A percentile compares a stretch with the other conserved stretches of the same genome.
phyloP scores from a whole-genome alignment of 305 asterid species.

The Fraxinus dipetala region DNA sequence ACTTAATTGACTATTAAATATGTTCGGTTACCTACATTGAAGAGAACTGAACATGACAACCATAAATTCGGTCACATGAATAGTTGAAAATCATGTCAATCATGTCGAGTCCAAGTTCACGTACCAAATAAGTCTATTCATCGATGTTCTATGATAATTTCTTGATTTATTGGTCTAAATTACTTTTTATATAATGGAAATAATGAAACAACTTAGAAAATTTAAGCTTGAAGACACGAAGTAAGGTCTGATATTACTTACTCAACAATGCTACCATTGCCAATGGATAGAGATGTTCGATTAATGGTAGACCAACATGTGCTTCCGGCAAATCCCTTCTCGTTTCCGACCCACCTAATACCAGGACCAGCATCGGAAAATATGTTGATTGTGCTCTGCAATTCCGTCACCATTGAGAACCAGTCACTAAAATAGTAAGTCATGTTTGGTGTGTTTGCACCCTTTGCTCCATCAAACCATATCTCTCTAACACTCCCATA shows the following conservation, averaged over 20 bases:
- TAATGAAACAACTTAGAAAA: background rate
- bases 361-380: constrained; percentile 93
- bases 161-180: background rate
- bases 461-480: constrained; percentile 98
- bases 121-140: background rate
- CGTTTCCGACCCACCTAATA: constrained; percentile 87
- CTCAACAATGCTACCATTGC: constrained; percentile 51
- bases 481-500: constrained; percentile 74
- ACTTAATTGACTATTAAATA: background rate
- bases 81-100: background rate
- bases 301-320: constrained; percentile 95
- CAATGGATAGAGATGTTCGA: constrained; percentile 66
- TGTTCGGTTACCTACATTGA: background rate
- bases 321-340: constrained; percentile 67
- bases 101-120: background rate
- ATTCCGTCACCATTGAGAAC: constrained; percentile 82
- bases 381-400: constrained; percentile 78
- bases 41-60: background rate
- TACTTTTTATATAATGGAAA: too few species aligned
- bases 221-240: background rate
- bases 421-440: constrained; percentile 71
- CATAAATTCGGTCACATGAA: background rate
- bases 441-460: constrained; percentile 70
- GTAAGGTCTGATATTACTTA: constrained; percentile 23
- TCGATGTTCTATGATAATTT: background rate